Conservation (phyloP, 2,329 filamentous ascomycete genomes). For the Fusarium illudens region DNA sequence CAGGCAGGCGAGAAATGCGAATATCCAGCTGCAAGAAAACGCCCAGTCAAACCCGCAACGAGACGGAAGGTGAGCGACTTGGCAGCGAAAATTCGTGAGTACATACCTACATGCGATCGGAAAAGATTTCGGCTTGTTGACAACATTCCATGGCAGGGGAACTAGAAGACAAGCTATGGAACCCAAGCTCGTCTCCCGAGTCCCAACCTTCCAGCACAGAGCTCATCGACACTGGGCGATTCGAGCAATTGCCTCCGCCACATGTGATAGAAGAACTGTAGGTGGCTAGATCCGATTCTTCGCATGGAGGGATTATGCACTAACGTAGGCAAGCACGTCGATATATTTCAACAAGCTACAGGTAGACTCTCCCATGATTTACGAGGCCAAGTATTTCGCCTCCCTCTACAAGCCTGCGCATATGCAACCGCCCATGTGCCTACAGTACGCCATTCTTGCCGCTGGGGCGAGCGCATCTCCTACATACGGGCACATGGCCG, state of each 20-base stretch:
- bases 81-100: slow-evolving; percentile 23
- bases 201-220: slow-evolving; percentile 6
- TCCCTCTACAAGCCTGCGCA: slow-evolving; percentile 74
- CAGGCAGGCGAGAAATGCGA: slow-evolving; percentile 20
- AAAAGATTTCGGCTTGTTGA: not conserved
- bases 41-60: slow-evolving; percentile 13
- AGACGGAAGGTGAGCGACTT: slow-evolving; percentile 25
- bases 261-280: slow-evolving; percentile 28
- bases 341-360: slow-evolving; percentile 78
- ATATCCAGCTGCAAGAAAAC: slow-evolving; percentile 21
- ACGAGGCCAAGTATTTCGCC: slow-evolving; percentile 75
- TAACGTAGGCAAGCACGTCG: not conserved
- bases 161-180: slow-evolving; percentile 45
- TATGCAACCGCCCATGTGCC: slow-evolving; percentile 78
- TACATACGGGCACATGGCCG: slow-evolving; percentile 73
- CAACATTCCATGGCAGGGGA: slow-evolving; percentile 42
- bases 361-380: slow-evolving; percentile 75
- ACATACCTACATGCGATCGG: not conserved
- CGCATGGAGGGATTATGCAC: fast-evolving
- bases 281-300: not conserved
- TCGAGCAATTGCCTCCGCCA: slow-evolving; percentile 25
- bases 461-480: slow-evolving; percentile 74
- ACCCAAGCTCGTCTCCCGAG: slow-evolving; percentile 4
- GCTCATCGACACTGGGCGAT: slow-evolving; percentile 28
- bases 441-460: slow-evolving; percentile 85